These are phyloP conservation scores for Whalleya microplaca DNA, from an alignment of 2,329 filamentous ascomycete species.

Conservation along the genomic window DNA sequence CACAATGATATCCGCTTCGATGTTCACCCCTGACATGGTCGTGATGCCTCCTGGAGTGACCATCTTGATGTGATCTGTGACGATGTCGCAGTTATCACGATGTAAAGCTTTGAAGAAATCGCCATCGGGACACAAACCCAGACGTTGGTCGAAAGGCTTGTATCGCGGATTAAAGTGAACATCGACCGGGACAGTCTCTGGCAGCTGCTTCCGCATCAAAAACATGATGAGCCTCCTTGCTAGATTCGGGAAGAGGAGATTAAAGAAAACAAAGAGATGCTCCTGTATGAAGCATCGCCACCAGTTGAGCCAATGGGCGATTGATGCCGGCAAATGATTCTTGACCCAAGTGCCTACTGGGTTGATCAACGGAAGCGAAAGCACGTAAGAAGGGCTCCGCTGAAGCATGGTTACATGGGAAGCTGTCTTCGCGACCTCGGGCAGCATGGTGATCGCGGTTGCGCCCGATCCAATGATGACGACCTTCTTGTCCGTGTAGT, in stretches of 20 bases:
- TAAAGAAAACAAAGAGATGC: slow-evolving; percentile 47
- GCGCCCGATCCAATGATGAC: slow-evolving; percentile 78
- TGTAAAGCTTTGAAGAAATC: slow-evolving; percentile 49
- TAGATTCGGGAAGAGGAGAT: slow-evolving; percentile 51
- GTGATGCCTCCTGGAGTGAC: slow-evolving; percentile 47
- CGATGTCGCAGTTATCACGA: slow-evolving; percentile 45
- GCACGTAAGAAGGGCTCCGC: slow-evolving; percentile 73
- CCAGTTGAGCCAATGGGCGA: slow-evolving; percentile 50
- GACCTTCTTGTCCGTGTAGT: slow-evolving; percentile 69
- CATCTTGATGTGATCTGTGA: slow-evolving; percentile 49
- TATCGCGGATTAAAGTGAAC: slow-evolving; percentile 59
- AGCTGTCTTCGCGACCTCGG: slow-evolving; percentile 67
- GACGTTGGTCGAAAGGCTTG: slow-evolving; percentile 67
- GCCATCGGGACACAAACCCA: slow-evolving; percentile 59
- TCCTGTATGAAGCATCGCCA: slow-evolving; percentile 46
- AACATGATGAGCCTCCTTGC: slow-evolving; percentile 48
- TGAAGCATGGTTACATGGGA: slow-evolving; percentile 77
- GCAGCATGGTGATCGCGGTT: slow-evolving; percentile 78
- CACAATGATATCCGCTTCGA: slow-evolving; percentile 64
- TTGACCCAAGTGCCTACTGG: slow-evolving; percentile 41
- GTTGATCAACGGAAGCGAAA: slow-evolving; percentile 54
- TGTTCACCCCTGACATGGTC: slow-evolving; percentile 44
- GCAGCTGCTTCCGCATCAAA: slow-evolving; percentile 50
- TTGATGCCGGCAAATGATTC: slow-evolving; percentile 45
- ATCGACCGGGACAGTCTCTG: slow-evolving; percentile 49